Conservation (phyloP, 805 yeast genomes). For the Sugiyamaella marilandica region DNA sequence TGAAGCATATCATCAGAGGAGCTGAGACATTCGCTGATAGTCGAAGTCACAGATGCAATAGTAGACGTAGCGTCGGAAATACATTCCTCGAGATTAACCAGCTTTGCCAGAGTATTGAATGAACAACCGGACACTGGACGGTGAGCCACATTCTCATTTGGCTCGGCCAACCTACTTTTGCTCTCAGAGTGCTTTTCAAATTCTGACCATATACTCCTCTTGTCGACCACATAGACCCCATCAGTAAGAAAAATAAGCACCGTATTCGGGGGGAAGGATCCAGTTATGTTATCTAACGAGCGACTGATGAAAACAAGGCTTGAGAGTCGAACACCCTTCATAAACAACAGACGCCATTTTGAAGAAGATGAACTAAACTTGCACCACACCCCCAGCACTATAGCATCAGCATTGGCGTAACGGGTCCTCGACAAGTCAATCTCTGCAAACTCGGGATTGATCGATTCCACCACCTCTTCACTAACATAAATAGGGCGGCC, state of each 20-base stretch:
- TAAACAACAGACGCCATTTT: conserved; percentile 10
- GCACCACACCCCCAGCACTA: conserved; percentile 19
- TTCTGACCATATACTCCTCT: background rate
- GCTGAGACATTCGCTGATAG: conserved; percentile 18
- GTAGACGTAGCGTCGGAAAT: conserved; percentile 28
- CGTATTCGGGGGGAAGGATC: conserved; percentile 17
- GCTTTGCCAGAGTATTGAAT: conserved; percentile 27
- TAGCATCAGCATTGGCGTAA: conserved; percentile 9
- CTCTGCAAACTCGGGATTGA: conserved; percentile 23
- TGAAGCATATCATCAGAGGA: conserved; percentile 1
- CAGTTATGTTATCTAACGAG: conserved; percentile 14
- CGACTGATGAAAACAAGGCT: conserved; percentile 20
- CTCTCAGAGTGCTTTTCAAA: background rate
- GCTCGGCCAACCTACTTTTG: background rate
- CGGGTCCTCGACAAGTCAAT: conserved; percentile 15
- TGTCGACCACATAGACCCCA: conserved; percentile 18
- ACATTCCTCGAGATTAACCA: conserved; percentile 29
- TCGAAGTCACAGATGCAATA: conserved; percentile 12
- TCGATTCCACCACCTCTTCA: conserved; percentile 18
- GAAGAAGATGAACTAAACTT: background rate
- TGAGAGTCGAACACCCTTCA: conserved; percentile 11
- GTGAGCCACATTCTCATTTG: conserved; percentile 2
- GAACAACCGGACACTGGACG: conserved; percentile 17
- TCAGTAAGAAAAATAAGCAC: conserved; percentile 19
- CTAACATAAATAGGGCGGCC: conserved; percentile 20